Base-by-base conservation (phyloP, 805 yeast species). In the Gaillardinia entomophila region DNA sequence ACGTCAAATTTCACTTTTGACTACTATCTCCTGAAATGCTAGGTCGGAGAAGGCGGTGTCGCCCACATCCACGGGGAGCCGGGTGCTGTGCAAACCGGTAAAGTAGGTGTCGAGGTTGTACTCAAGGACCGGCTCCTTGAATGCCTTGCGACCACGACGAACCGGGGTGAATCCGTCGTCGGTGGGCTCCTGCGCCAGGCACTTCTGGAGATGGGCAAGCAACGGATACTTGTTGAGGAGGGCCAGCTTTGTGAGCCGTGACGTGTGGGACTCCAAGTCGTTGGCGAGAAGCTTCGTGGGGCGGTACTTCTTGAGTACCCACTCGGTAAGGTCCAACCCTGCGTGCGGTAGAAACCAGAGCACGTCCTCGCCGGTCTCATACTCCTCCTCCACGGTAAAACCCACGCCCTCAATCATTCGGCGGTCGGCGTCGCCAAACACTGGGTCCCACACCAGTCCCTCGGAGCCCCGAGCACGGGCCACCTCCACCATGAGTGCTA, bases 341-440 rank as follows among this genome's bases (percentile, higher is more conserved):
- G 89, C 90, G 57, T 84, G 95, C 0, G 94, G 94, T 29, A 84
- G 62, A 46, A 75, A 83, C 50, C 62, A 81, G 2, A 84, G 53
- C 0, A 67, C 58, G 1, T 38, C 29, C 13, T 1, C 12, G 18
- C 14, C 32, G 12, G 20, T 30, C 12, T 34, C 29, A 12, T 34
- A 44, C 15, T 48, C 39, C 4, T 41, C 45, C 36, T 51, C 48
- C 2, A 50, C 49, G 2, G 35, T 23, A 30, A 30, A 49, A 17
- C 33, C 31, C 12, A 35, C 31, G 5, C 28, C 52, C 2, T 43
- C 27, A 3, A 65, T 34, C 1, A 62, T 45, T 3, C 41, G 45
- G 8, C 34, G 27, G 42, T 85, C 94, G 12, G 53, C 41, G 0
- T 52, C 49, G 1, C 59, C 57, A 39, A 82, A 81, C 0, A 71